Base-by-base conservation (phyloP, 2,329 filamentous ascomycete species). In the Fusarium haematococcum region DNA sequence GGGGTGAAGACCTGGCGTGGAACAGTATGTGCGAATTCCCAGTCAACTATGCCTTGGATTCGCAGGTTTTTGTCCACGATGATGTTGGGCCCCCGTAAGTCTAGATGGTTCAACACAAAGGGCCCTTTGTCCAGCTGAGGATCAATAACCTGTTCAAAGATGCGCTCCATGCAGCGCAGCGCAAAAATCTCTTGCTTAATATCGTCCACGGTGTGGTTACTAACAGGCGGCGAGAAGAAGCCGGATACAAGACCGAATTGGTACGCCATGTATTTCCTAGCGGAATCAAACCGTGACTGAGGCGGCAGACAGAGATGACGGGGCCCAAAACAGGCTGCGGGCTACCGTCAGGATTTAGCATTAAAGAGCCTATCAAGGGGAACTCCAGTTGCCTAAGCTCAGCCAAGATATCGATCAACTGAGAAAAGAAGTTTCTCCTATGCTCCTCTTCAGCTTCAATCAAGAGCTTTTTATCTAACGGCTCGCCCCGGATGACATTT, bases 11-110 rank as follows among this genome's bases (percentile, higher is more conserved):
- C 20, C 32, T 74, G 62, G 5, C 39, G 66, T 32, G 73, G 73
- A 63, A 76, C 41, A 10, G 70, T 71, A 11, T 37, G 58, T 35
- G 73, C 16, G 52, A 75, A 81, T 62, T 80, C 78, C 79, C 78
- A 80, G 63, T 79, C 79, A 58, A 79, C 75, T 23, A 80, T 73
- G n/a, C 68, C 75, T 18, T 59, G 66, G 20, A 81, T 77, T 4
- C 52, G 63, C 2, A 79, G 33, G 9, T 74, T 48, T 2, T 74
- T 62, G 30, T 80, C 75, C 14, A 81, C 77, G 33, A 81, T 68
- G 18, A 78, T 78, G 64, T 80, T 80, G 27, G 57, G 48, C 33
- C 67, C 56, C 32, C 73, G 67, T 1, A 80, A 59, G 56, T 80
- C 79, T 7, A 67, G 45, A 41, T 80, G 75, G 27, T 65, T 65